phyloP scores from a whole-genome alignment of 768 basidiomycete species.

The Phlegmacium glaucopus region DNA sequence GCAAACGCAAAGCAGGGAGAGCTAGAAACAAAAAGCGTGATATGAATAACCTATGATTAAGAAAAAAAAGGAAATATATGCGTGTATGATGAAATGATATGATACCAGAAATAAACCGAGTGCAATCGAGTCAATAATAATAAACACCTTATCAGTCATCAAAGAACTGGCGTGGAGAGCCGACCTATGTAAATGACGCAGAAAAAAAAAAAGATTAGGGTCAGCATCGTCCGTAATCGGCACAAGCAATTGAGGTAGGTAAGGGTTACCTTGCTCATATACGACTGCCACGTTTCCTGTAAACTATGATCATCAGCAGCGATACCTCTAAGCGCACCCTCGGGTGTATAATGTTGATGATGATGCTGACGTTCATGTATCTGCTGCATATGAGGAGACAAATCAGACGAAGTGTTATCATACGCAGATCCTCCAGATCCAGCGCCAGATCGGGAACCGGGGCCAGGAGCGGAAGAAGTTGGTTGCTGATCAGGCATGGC shows the following conservation, averaged over 20 bases:
- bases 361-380: constrained; percentile 20
- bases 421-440: constrained; percentile 1
- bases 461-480: not conserved
- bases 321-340: constrained; percentile 41
- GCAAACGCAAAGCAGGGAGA: no score
- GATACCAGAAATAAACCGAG: no score
- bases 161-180: constrained; percentile 38
- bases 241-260: no score
- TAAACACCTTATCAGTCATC: constrained; percentile 33
- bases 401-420: constrained; percentile 15
- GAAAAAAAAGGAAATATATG: no score
- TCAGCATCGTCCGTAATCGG: not conserved
- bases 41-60: no score
- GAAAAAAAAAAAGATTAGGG: not conserved
- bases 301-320: constrained; percentile 53
- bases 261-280: constrained; percentile 50
- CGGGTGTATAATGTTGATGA: constrained; percentile 44
- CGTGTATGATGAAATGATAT: no score
- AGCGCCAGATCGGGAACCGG: not conserved
- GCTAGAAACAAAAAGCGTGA: no score
- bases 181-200: constrained; percentile 29
- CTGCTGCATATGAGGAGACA: constrained; percentile 13
- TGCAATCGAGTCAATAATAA: no score
- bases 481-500: constrained; percentile 19
- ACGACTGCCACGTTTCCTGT: constrained; percentile 70